Base-by-base conservation (phyloP, 1,284 basidiomycete genomes). In the Vanrija sp. region DNA sequence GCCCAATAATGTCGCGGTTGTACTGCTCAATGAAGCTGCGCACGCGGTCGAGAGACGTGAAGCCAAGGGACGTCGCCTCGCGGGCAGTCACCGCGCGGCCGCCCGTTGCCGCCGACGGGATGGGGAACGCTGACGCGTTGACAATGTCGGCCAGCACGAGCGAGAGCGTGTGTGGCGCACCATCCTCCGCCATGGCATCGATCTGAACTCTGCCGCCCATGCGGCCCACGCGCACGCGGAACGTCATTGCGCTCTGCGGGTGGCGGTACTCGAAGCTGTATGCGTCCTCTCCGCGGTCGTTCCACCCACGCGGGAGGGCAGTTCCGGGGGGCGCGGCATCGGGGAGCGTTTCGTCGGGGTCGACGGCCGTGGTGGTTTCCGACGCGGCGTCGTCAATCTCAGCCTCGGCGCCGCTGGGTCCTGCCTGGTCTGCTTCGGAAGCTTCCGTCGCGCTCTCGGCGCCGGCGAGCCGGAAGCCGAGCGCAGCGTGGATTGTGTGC, bases 151-250 rank as follows among this genome's bases (percentile, higher is more conserved):
- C 51, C 2, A 72, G 56, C 2, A 74, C 54, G 4, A 72, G 41
- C 6, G 73, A 73, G 49, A 78, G 53, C 4, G 73, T 75, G 53
- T 74, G 64, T 3, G 79, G 78, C 37, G 72, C 69, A 41, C 76
- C 74, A 46, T 79, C 75, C 78, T 79, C 74, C 1, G 76, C 76
- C 58, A 75, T 75, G 2, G 67, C 78, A 45, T 76, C 76, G 14
- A 79, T 62, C 51, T 77, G 65, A 0, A 73, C 65, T 43, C 77
- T 65, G 2, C 59, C 68, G 0, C 78, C 78, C 59, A 79, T 72
- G 22, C 71, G 67, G 9, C 70, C 69, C 7, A 79, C 68, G 25
- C 72, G 68, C 31, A 78, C 61, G 41, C 75, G 63, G 55, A 77
- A 78, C 12, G 59, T 61, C 66, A 79, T 60, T 8, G 67, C 61